Evolutionary conservation across 495 filamentous ascomycete species (phyloP).

Genomic region (Aspergillus kassunensis): DNA sequence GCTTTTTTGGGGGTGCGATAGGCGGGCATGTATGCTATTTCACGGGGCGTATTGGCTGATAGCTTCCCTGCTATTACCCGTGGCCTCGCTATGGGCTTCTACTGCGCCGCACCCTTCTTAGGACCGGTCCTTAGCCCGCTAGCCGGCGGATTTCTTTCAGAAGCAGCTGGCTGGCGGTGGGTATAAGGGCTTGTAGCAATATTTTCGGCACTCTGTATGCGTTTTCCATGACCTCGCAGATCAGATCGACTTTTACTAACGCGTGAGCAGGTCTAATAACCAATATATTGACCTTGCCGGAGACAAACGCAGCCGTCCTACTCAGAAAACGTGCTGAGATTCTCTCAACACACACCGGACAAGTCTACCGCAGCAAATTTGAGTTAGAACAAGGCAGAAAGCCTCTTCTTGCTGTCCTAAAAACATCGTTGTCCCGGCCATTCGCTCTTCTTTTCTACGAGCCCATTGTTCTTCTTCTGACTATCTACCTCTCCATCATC

Average conservation of each 20-base stretch:
- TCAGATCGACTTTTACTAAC: too few relatives aligned
- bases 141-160: conserved; percentile 59
- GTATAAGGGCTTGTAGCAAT: conserved; percentile 54
- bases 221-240: too few relatives aligned
- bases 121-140: conserved; percentile 58
- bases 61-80: conserved; percentile 62
- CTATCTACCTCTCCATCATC: conserved; percentile 69
- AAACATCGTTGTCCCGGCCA: conserved; percentile 41
- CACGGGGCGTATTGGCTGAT: conserved; percentile 71
- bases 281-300: too few relatives aligned
- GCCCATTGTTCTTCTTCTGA: conserved; percentile 63
- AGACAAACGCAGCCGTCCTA: conserved; percentile 59
- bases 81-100: conserved; percentile 60
- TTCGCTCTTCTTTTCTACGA: conserved; percentile 47
- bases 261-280: too few relatives aligned
- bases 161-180: conserved; percentile 62
- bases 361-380: conserved; percentile 51
- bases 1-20: conserved; percentile 76
- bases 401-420: conserved; percentile 40
- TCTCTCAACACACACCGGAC: conserved; percentile 50
- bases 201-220: conserved; percentile 49
- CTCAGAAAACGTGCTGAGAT: conserved; percentile 50
- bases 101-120: conserved; percentile 56
- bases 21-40: too few relatives aligned
- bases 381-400: too few relatives aligned